Evolutionary conservation across 345 rosid species (phyloP).

Genomic region (Jatropha curcas): DNA sequence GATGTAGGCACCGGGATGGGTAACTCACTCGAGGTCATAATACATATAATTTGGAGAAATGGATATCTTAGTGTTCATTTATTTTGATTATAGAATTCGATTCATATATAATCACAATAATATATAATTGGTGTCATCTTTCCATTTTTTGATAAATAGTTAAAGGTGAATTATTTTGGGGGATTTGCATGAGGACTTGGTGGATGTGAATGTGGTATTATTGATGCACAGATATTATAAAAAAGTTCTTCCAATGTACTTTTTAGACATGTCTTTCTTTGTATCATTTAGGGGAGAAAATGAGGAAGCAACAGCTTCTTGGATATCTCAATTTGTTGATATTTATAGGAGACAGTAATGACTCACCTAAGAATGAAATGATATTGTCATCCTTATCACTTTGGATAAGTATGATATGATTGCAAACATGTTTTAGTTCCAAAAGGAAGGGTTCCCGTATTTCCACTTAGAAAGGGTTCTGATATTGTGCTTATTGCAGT

Average conservation of each 20-base stretch:
- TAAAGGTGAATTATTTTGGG: neutral
- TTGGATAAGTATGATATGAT: conserved; percentile 1
- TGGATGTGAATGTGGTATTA: neutral
- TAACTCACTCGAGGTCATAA: neutral
- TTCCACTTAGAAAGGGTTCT: neutral
- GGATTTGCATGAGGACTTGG: neutral
- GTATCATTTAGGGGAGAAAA: neutral
- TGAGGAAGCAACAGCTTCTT: neutral
- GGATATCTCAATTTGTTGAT: neutral
- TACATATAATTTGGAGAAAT: neutral
- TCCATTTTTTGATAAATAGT: neutral
- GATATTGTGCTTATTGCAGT: neutral
- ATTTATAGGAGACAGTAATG: neutral
- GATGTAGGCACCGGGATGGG: neutral
- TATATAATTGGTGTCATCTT: neutral
- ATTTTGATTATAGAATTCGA: neutral
- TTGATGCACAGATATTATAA: neutral
- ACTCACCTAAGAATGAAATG: neutral
- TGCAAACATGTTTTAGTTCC: neutral
- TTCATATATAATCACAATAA: neutral
- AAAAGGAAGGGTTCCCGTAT: neutral
- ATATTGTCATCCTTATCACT: neutral
- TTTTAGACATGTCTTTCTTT: neutral
- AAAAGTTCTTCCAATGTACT: neutral
- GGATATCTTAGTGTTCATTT: neutral